phyloP scores from a whole-genome alignment of 2,329 filamentous ascomycete genomes.

The Verticillium isaacii region DNA sequence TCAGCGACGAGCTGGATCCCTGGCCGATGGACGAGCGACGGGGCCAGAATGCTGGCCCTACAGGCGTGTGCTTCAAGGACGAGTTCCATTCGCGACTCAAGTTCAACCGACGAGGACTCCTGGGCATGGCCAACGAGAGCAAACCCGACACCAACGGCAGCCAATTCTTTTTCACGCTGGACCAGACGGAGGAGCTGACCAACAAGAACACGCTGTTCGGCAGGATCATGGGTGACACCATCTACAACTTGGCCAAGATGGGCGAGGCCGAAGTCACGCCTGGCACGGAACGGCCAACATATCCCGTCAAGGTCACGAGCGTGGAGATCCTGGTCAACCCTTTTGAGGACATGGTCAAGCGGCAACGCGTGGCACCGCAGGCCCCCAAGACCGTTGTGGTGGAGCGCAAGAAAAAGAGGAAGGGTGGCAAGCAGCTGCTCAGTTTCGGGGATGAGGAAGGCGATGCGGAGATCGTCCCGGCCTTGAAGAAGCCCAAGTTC shows the following conservation, averaged over 20 bases:
- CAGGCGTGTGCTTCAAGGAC: slow-evolving; percentile 64
- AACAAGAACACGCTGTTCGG: slow-evolving; percentile 94
- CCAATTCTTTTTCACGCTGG: slow-evolving; percentile 95
- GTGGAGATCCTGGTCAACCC: slow-evolving; percentile 77
- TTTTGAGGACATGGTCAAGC: slow-evolving; percentile 75
- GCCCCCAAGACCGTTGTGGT: slow-evolving; percentile 36
- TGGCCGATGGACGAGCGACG: slow-evolving; percentile 63
- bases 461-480: slow-evolving; percentile 46
- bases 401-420: slow-evolving; percentile 63
- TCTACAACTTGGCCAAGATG: slow-evolving; percentile 94
- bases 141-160: slow-evolving; percentile 77
- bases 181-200: slow-evolving; percentile 77
- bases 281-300: slow-evolving; percentile 76
- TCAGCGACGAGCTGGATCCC: slow-evolving; percentile 67
- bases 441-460: slow-evolving; percentile 74
- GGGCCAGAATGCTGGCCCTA: slow-evolving; percentile 55
- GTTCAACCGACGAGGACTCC: slow-evolving; percentile 82
- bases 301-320: slow-evolving; percentile 72
- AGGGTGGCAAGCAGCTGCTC: slow-evolving; percentile 69
- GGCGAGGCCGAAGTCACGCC: slow-evolving; percentile 79
- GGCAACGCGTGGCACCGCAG: slow-evolving; percentile 51
- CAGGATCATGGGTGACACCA: slow-evolving; percentile 84
- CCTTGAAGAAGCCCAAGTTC: slow-evolving; percentile 73
- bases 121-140: slow-evolving; percentile 95
- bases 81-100: slow-evolving; percentile 90